These are phyloP conservation scores for Lindgomyces ingoldianus DNA, from an alignment of 495 filamentous ascomycete species.

Conservation along the genomic window DNA sequence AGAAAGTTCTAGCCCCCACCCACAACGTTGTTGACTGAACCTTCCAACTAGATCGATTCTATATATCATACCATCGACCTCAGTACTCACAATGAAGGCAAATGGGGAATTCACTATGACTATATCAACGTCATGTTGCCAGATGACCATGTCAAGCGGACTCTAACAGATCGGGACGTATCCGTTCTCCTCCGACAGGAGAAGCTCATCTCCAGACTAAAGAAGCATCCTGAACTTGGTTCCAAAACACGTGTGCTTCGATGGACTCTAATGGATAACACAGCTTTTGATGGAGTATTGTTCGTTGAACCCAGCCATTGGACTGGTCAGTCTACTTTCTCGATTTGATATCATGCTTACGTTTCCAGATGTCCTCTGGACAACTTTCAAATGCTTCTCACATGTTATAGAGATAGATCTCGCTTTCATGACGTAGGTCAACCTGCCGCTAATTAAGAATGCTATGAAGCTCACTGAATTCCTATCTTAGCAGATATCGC, in stretches of 20 bases:
- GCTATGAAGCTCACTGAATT: background rate
- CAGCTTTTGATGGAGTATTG: background rate
- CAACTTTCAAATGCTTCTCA: background rate
- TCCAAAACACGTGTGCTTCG: constrained; percentile 3
- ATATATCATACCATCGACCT: constrained; percentile 13
- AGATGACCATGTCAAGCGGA: constrained; percentile 1
- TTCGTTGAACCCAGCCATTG: background rate
- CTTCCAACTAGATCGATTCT: background rate
- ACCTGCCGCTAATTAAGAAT: too few species aligned
- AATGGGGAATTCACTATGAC: background rate
- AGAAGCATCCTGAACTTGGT: background rate
- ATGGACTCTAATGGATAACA: constrained; percentile 10
- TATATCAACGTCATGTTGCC: constrained; percentile 14
- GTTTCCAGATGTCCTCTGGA: background rate
- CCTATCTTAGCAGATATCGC: background rate
- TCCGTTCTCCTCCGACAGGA: background rate
- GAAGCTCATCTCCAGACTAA: background rate
- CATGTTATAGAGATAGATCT: constrained; percentile 4
- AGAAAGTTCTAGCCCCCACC: background rate
- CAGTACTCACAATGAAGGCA: constrained; percentile 5
- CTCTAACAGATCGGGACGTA: background rate
- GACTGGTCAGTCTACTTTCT: background rate
- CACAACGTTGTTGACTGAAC: background rate
- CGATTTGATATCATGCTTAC: background rate
- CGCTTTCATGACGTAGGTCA: constrained; percentile 15